Conservation (phyloP, 768 basidiomycete species). For the Mycena latifolia region DNA sequence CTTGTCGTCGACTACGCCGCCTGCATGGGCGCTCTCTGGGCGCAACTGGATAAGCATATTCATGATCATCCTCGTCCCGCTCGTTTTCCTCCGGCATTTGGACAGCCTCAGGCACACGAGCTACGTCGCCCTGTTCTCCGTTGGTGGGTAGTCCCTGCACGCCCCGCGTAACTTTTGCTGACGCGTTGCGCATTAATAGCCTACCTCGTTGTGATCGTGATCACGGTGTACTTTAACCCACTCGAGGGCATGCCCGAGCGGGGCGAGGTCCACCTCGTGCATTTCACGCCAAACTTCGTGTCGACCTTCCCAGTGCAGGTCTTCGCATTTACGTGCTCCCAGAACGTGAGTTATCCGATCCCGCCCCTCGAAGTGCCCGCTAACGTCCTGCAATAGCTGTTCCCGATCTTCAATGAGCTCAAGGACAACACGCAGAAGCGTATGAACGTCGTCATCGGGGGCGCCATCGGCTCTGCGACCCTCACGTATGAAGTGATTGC, state of each 20-base stretch:
- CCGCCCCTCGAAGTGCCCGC: slow-evolving; percentile 23
- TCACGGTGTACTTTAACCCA: slow-evolving; percentile 84
- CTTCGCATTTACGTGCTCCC: slow-evolving; percentile 92
- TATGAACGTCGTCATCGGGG: slow-evolving; percentile 89
- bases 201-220: slow-evolving; percentile 84
- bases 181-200: slow-evolving; percentile 51
- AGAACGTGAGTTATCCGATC: slow-evolving; percentile 73
- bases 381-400: slow-evolving; percentile 65
- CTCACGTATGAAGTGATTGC: slow-evolving; percentile 91
- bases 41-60: slow-evolving; percentile 86
- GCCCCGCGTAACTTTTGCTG: slow-evolving; percentile 1
- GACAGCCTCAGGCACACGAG: slow-evolving; percentile 92
- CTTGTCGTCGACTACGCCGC: slow-evolving; percentile 76
- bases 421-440: slow-evolving; percentile 81
- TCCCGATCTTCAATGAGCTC: slow-evolving; percentile 95
- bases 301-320: slow-evolving; percentile 94
- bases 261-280: slow-evolving; percentile 79
- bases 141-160: slow-evolving; percentile 66
- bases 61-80: slow-evolving; percentile 82
- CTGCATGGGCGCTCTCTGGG: slow-evolving; percentile 81
- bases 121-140: slow-evolving; percentile 91
- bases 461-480: slow-evolving; percentile 88
- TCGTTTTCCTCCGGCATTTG: slow-evolving; percentile 85
- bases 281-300: slow-evolving; percentile 83
- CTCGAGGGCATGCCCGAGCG: slow-evolving; percentile 69